Conservation (phyloP, 176 grass and related monocot species). For the Luzula sylvatica region DNA sequence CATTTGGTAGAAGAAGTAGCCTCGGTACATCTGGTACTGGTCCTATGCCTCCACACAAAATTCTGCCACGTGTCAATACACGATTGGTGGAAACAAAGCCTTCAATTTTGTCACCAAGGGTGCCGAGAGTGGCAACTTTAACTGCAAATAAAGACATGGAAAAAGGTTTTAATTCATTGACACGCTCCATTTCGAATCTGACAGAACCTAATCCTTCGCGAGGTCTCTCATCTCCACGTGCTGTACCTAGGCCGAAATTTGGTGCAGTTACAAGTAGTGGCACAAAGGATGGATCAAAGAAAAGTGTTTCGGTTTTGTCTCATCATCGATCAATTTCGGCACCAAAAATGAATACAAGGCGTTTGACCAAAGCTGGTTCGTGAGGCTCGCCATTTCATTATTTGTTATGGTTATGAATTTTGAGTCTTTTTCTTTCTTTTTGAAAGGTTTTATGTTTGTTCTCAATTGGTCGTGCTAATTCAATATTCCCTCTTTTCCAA, state of each 20-base stretch:
- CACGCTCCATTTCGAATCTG: conserved; percentile 8
- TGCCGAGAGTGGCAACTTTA: background rate
- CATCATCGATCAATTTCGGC: background rate
- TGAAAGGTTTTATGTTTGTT: no score
- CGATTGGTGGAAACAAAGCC: background rate
- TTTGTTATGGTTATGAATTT: background rate
- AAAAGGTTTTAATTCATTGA: background rate
- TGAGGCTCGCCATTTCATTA: background rate
- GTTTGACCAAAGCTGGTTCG: background rate
- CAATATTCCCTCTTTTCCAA: no score
- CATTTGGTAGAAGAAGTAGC: conserved; percentile 18
- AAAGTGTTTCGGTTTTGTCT: background rate
- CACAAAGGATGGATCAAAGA: background rate
- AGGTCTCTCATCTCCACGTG: conserved; percentile 6
- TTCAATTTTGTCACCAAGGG: background rate
- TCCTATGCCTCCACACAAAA: background rate
- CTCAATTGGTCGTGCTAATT: no score
- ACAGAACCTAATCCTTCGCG: conserved; percentile 5
- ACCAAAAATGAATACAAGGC: background rate
- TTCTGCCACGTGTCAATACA: conserved; percentile 8
- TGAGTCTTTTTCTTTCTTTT: no score
- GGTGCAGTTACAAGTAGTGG: background rate
- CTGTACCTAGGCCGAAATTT: background rate
- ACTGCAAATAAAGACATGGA: background rate
- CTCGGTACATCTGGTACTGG: background rate